Evolutionary conservation across 2,329 filamentous ascomycete species (phyloP), one percentile per base, ranked within the genome.

Genomic region (Cladosporium velox): DNA sequence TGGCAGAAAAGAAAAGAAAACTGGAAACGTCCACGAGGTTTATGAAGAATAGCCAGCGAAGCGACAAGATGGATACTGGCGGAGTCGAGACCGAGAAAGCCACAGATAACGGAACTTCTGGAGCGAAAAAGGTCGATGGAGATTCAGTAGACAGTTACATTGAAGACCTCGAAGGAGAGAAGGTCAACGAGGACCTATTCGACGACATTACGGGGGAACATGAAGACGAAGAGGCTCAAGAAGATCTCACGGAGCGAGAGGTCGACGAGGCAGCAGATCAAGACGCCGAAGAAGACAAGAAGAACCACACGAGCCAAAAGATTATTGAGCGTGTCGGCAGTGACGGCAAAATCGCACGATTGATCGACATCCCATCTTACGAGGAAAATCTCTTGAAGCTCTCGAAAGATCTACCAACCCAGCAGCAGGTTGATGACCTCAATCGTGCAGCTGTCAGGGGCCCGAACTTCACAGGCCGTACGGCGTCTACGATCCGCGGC

Each of bases 401-500:
- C n/a, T 35, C 59, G 8, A 62, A 12, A 18, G 28, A 14, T 24
- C n/a, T 34, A 11, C 47, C 44, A 24, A 52, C 59, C 2, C 18
- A 51, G 15, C 44, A 62, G 28, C 44, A 62, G 44, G 26, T 62
- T 28, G 44, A 28, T 10, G 5, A 18, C 7, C 44, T 62, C 24
- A 47, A 38, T 8, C n/a, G 8, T 24, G 28, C 59, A 6, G 30
- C 11, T 12, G 14, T n/a, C 8, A 30, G 24, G 10, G 65, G 59
- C 12, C 59, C 65, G 10, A 66, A 63, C 18, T 59, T 34, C 24
- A 15, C 59, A 34, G 59, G 58, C 12, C 59, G 65, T 18, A 58
- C 59, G 2, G 51, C 51, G 7, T 62, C 65, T 15, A 41, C 51
- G 2, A n/a, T 26, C 4, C 38, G 34, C 28, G 65, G 65, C 2